Base-by-base conservation (phyloP, 2,329 filamentous ascomycete genomes). In the Calonectria multiphialidica region DNA sequence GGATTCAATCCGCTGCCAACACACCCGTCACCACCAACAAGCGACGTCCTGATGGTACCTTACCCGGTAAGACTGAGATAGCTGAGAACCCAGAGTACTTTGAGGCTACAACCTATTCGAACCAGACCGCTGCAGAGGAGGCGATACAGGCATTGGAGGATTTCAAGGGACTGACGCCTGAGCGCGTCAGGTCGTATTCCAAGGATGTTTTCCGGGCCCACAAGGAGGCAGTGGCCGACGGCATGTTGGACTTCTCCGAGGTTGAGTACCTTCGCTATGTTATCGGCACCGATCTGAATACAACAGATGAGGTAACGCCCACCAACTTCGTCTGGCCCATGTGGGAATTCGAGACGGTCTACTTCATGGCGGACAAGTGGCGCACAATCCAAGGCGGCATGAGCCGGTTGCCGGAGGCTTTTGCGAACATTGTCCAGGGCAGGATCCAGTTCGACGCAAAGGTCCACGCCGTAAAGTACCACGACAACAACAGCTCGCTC, bases 1-100 rank as follows among this genome's bases (percentile, higher is more conserved):
- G 90, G 90, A 88, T 90, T 50, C 90, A 93, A 77, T 84, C 79
- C 57, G 88, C 66, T 13, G 57, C 81, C 28, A 81, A 82, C 12
- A 83, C 87, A 30, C 80, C 82, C 44, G 76, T 81, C 28, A 70
- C 71, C 5, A 74, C 77, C 33, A 76, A 66, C 33, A 72, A 75
- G 65, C 21, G 53, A 40, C 53, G 53, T 8, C 53, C 53, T 18
- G 53, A 59, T 7, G 53, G 53, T 2, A 59, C 53, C 12, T 59
- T 59, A 13, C 53, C 53, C 2, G 53, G 53, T 3, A 59, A 59
- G 18, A 40, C 53, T 10, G 53, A 59, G 18, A 33, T 59, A 6
- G 53, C 53, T n/a, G 21, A 40, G 9, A 59, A 59, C 53, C 53
- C 53, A 40, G 53, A 59, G 21, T 59, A 59, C 21, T 59, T 59